Evolutionary conservation across 2,329 filamentous ascomycete species (phyloP), one percentile per base, ranked within the genome.

Genomic region (Podosphaera fusca): DNA sequence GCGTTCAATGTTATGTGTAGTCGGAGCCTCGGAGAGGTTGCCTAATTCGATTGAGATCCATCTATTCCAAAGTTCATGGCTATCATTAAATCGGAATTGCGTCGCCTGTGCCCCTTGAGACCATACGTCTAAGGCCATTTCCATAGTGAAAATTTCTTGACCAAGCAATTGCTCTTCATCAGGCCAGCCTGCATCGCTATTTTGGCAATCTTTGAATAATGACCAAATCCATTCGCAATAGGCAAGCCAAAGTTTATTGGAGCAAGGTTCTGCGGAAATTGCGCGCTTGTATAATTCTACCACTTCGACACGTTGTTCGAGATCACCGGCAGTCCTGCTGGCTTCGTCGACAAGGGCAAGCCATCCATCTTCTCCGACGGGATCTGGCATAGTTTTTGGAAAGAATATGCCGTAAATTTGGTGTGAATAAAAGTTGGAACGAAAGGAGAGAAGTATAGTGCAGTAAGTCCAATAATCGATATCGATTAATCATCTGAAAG

Each of bases 221-320:
- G 78, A 77, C 74, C 82, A 82, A 60, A 89, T 80, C 69, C 83
- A 90, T 64, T 88, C 81, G 68, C 82, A 86, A 66, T 89, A 90
- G 34, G 80, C 76, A 59, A 81, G 75, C 86, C 86, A 92, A 46
- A 90, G 72, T 60, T 78, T 80, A 59, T 84, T 73, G 64, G 85
- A 89, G 62, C 77, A 81, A 9, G 84, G 82, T 69, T 90, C 85
- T 56, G 85, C 81, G 58, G 72, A 70, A 30, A 83, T 77, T 58
- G 85, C 85, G 62, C 76, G 77, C 63, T 83, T 80, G 70, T 81
- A 87, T 50, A 84, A 70, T 67, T 90, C 85, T 65, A 88, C 75
- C 53, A 86, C 74, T 60, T 76, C 74, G 66, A 87, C 76, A 62
- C 83, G 80, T 63, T 79, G 76, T 60, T 87, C 83, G 57, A 85